A percentile compares a stretch with the other conserved stretches of the same genome.
These are phyloP conservation scores for Trichosanthes cucumerina DNA, from an alignment of 306 rosid species.

Conservation along the genomic window DNA sequence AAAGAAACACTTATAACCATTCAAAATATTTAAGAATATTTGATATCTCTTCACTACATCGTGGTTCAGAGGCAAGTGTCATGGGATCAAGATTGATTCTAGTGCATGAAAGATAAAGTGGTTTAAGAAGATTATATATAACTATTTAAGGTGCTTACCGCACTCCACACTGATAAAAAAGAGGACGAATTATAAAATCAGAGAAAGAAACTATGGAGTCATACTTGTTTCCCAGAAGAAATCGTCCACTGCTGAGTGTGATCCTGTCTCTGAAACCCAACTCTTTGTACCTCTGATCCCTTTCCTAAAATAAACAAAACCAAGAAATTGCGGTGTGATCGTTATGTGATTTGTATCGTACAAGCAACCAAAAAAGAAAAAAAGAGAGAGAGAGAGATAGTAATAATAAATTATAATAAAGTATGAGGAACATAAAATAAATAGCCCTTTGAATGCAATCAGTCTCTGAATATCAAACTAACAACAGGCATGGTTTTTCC, in stretches of 20 bases:
- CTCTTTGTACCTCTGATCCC: conserved; percentile 97
- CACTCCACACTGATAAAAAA: not conserved
- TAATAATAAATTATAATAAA: not conserved
- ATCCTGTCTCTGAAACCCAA: conserved; percentile 95
- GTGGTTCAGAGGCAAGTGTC: not conserved
- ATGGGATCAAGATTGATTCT: not conserved
- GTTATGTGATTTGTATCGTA: conserved; percentile 10
- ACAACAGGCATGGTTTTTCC: not conserved
- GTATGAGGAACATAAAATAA: not conserved
- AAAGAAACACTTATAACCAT: not conserved
- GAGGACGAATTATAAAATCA: not conserved
- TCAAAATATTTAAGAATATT: not conserved
- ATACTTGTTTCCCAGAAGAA: conserved; percentile 98
- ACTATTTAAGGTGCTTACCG: not conserved
- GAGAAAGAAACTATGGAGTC: conserved; percentile 8
- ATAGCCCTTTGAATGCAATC: no score
- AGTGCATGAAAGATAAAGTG: not conserved
- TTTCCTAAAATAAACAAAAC: conserved; percentile 46
- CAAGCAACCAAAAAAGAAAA: conserved; percentile 4
- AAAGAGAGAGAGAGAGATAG: not conserved
- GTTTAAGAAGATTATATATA: not conserved
- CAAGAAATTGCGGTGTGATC: not conserved
- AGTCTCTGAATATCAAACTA: not conserved
- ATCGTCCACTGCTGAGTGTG: conserved; percentile 98
- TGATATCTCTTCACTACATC: not conserved